Base-by-base conservation (phyloP, 805 yeast genomes). In the Kodamaea laetipori region DNA sequence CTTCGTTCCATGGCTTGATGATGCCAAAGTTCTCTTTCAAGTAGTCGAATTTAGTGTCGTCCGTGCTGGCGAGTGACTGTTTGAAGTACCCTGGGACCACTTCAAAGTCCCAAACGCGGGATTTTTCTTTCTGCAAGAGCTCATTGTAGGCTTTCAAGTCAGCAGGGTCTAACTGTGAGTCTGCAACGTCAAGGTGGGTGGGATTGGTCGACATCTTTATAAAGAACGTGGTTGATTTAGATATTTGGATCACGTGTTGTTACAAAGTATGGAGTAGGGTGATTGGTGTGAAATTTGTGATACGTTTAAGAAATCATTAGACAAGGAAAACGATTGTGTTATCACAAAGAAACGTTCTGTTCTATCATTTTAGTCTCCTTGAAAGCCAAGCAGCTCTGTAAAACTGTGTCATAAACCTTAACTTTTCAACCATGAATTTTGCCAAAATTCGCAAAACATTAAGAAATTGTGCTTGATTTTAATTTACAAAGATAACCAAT, bases 21-120 rank as follows among this genome's bases (percentile, higher is more conserved):
- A 64, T 56, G 2, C 82, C 82, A 46, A 78, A 71, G 46, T 74
- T 63, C 41, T 66, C 68, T 6, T 59, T 57, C 34, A 73, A 58
- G 53, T 70, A 71, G 47, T 74, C 60, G 52, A 77, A 77, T 10
- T 51, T 55, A 24, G 58, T 52, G 8, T 64, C 74, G 53, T 75
- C 74, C 0, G 80, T 76, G 1, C 53, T 57, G 2, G 53, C 43
- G 25, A 63, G 60, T 37, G 73, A 64, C 55, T 77, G 82, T 47
- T 66, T 63, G 60, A 78, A 76, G 41, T 63, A 56, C 1, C 69
- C 72, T 0, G 67, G 64, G 4, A 74, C 77, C 3, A 63, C 55
- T 44, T 71, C 74, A 46, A 64, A 69, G 21, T 47, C 51, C 75
- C 75, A 71, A 34, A 54, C 49, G 8, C 47, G 24, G 2, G 21